Conservation (phyloP, 345 rosid species). For the Erodium maritimum region DNA sequence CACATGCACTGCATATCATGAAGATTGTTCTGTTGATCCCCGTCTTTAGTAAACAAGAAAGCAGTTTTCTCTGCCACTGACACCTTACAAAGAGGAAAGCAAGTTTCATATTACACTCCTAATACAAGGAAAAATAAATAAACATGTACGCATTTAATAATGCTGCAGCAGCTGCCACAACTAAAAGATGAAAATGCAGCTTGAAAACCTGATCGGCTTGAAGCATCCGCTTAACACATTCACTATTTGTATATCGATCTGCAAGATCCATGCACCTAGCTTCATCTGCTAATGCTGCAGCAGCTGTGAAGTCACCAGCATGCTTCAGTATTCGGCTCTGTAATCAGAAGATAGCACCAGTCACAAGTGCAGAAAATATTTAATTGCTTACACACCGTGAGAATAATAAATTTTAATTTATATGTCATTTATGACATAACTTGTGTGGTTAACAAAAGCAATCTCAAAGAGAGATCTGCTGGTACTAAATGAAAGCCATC, state of each 20-base stretch:
- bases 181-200: slow-evolving; percentile 5
- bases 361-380: not conserved
- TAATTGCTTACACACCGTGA: too few species aligned
- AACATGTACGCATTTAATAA: not conserved
- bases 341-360: slow-evolving; percentile 8
- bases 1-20: slow-evolving; percentile 99
- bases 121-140: slow-evolving; percentile 3
- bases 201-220: slow-evolving; percentile 93
- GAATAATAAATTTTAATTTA: too few species aligned
- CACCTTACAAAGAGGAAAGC: slow-evolving; percentile 39
- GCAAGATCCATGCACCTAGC: slow-evolving; percentile 99
- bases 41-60: slow-evolving; percentile 87
- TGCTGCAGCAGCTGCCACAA: not conserved
- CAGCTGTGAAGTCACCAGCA: slow-evolving; percentile 85
- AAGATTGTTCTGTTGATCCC: slow-evolving; percentile 96
- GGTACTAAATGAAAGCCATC: not conserved
- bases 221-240: slow-evolving; percentile 95
- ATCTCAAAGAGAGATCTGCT: not conserved
- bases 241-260: slow-evolving; percentile 88
- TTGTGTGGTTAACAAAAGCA: not conserved
- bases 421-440: too few species aligned
- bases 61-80: slow-evolving; percentile 88
- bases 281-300: slow-evolving; percentile 97
- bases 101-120: not conserved
- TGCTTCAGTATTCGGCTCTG: slow-evolving; percentile 98